phyloP scores from a whole-genome alignment of 1,284 basidiomycete species.

The Coriolopsis trogii region DNA sequence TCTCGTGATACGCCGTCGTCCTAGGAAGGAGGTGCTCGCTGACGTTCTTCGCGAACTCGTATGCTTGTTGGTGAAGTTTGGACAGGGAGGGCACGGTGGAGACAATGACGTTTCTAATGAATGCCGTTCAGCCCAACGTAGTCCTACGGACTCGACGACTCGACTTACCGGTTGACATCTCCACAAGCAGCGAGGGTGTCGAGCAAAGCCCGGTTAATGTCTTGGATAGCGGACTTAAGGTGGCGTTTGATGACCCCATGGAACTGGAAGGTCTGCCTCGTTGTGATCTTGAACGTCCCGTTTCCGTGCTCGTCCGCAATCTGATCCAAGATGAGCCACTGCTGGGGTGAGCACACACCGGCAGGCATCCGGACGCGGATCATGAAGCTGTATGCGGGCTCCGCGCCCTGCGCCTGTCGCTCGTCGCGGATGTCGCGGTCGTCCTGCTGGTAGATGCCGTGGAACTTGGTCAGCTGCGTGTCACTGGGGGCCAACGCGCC shows the following conservation, averaged over 20 bases:
- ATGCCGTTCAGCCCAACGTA: background rate
- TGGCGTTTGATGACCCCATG: conserved; percentile 98
- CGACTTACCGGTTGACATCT: conserved; percentile 88
- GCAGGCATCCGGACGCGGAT: conserved; percentile 96
- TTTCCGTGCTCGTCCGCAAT: conserved; percentile 96
- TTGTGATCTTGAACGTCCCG: conserved; percentile 97
- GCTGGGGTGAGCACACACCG: conserved; percentile 88
- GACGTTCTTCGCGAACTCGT: conserved; percentile 84
- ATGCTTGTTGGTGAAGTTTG: conserved; percentile 84
- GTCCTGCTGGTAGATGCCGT: conserved; percentile 97
- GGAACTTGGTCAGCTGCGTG: conserved; percentile 97
- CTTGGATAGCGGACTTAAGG: conserved; percentile 95
- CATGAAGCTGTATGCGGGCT: conserved; percentile 99
- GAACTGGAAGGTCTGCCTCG: conserved; percentile 99
- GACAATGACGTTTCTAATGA: conserved; percentile 83
- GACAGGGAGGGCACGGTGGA: conserved; percentile 91
- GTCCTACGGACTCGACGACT: background rate
- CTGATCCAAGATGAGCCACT: conserved; percentile 96
- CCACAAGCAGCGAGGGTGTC: conserved; percentile 99
- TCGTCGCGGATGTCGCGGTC: conserved; percentile 99
- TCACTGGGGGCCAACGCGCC: conserved; percentile 91
- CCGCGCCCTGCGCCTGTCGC: conserved; percentile 89
- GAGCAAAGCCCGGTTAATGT: conserved; percentile 89
- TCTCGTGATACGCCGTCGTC: conserved; percentile 97
- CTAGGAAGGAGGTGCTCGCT: conserved; percentile 89